Percentiles rank a stretch among this genome's conserved stretches.
phyloP scores from a whole-genome alignment of 305 asterid species.

The Fraxinus albicans region DNA sequence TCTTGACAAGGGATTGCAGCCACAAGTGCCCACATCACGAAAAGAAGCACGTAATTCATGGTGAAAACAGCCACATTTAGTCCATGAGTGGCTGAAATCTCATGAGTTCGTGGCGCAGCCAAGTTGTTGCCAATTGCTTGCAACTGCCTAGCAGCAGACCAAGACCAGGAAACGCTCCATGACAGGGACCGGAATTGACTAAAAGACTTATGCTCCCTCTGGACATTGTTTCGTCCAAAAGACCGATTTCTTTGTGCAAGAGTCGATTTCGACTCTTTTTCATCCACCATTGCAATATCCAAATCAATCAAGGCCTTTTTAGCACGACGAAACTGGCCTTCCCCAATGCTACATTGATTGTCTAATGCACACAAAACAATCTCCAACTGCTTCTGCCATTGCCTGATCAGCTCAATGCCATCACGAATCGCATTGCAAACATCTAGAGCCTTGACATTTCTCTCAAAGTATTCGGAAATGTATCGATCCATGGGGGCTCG shows the following conservation, averaged over 20 bases:
- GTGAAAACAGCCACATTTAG: constrained; percentile 44
- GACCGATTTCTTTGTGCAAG: constrained; percentile 41
- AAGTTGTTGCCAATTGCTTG: constrained; percentile 44
- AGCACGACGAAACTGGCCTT: constrained; percentile 55
- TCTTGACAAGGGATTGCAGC: constrained; percentile 65
- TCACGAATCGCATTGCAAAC: constrained; percentile 57
- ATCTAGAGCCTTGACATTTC: constrained; percentile 50
- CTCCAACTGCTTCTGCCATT: constrained; percentile 47
- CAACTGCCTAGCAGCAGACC: constrained; percentile 56
- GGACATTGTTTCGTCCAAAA: constrained; percentile 38
- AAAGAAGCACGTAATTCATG: constrained; percentile 42
- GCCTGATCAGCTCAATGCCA: constrained; percentile 52
- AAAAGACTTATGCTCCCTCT: constrained; percentile 24
- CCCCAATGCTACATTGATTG: constrained; percentile 44
- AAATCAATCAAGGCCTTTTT: constrained; percentile 46
- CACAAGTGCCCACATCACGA: constrained; percentile 58
- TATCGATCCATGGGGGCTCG: constrained; percentile 38
- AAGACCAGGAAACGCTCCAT: constrained; percentile 51
- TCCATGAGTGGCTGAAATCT: constrained; percentile 35
- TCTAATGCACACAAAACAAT: constrained; percentile 43
- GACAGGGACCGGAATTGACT: constrained; percentile 47
- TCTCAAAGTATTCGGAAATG: constrained; percentile 42
- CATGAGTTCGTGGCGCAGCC: constrained; percentile 33
- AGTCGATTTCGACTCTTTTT: constrained; percentile 28
- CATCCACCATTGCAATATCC: constrained; percentile 41